Percentiles rank a stretch among this genome's conserved stretches.
These are phyloP conservation scores for Epipyxis sp. DNA, from an alignment of 108 stramenopile species.

Conservation along the genomic window DNA sequence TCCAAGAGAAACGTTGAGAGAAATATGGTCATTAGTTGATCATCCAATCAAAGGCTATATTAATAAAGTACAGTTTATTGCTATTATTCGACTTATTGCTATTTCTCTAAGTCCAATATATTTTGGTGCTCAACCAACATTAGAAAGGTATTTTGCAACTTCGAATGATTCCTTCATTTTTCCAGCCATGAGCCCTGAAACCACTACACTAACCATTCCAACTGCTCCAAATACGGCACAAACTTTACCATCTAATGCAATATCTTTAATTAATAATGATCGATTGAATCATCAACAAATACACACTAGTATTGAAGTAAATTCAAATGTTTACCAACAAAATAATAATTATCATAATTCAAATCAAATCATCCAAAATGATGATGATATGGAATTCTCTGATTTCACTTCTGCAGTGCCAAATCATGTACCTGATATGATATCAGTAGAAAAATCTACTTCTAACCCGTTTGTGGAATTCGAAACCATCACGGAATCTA, in stretches of 20 bases:
- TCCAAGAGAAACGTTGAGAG: neutral
- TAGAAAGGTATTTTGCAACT: neutral
- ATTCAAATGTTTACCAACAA: neutral
- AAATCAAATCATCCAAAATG: neutral
- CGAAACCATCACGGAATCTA: neutral
- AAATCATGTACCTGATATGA: neutral
- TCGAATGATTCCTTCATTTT: neutral
- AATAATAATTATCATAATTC: neutral
- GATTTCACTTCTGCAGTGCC: neutral
- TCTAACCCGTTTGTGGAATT: neutral
- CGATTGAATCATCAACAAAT: neutral
- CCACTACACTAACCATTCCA: neutral
- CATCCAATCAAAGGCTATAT: neutral
- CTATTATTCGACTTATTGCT: neutral
- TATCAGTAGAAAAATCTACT: neutral
- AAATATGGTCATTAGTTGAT: constrained; percentile 6
- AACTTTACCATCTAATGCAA: neutral
- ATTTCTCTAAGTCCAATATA: neutral
- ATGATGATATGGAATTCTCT: neutral
- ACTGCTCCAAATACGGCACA: neutral
- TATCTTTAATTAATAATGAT: neutral
- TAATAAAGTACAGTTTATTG: constrained; percentile 5
- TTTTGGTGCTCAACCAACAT: neutral
- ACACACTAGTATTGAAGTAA: neutral
- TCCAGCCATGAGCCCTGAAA: neutral